phyloP scores from a whole-genome alignment of 1,139 yeast species.

The Martiniozyma asiatica region DNA sequence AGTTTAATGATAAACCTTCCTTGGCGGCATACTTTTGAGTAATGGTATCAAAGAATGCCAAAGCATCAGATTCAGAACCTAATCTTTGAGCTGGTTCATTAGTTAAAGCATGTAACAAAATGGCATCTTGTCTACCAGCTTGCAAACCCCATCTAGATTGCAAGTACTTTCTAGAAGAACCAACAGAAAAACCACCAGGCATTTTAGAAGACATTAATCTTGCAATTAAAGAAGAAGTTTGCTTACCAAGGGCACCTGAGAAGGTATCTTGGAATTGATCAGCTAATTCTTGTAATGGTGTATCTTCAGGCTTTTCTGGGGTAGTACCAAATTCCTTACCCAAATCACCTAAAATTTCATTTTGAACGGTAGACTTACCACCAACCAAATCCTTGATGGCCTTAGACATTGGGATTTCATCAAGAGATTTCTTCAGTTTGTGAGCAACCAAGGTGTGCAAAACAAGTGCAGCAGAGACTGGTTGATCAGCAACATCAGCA shows the following conservation, averaged over 20 bases:
- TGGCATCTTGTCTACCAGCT: conserved; percentile 88
- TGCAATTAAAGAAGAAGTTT: conserved; percentile 76
- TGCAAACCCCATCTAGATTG: conserved; percentile 88
- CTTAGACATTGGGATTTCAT: conserved; percentile 75
- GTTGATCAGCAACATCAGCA: conserved; percentile 77
- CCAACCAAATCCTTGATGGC: conserved; percentile 95
- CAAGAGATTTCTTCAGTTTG: conserved; percentile 83
- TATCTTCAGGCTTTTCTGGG: conserved; percentile 98
- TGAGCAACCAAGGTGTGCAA: conserved; percentile 90
- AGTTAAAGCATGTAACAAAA: conserved; percentile 69
- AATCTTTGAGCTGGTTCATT: conserved; percentile 87
- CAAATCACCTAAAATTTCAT: conserved; percentile 94
- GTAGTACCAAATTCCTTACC: conserved; percentile 97
- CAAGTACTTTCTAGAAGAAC: conserved; percentile 82
- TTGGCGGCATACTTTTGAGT: conserved; percentile 78
- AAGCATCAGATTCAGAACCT: conserved; percentile 79
- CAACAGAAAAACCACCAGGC: conserved; percentile 98
- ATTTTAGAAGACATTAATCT: conserved; percentile 91
- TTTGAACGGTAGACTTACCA: conserved; percentile 96
- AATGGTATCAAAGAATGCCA: conserved; percentile 68
- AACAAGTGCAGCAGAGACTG: conserved; percentile 72
- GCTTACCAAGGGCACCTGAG: conserved; percentile 83
- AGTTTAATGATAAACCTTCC: conserved; percentile 65
- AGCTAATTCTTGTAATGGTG: conserved; percentile 90
- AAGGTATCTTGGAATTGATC: conserved; percentile 89